phyloP scores from a whole-genome alignment of 2,329 filamentous ascomycete species.

The Cryphonectria carpinicola region DNA sequence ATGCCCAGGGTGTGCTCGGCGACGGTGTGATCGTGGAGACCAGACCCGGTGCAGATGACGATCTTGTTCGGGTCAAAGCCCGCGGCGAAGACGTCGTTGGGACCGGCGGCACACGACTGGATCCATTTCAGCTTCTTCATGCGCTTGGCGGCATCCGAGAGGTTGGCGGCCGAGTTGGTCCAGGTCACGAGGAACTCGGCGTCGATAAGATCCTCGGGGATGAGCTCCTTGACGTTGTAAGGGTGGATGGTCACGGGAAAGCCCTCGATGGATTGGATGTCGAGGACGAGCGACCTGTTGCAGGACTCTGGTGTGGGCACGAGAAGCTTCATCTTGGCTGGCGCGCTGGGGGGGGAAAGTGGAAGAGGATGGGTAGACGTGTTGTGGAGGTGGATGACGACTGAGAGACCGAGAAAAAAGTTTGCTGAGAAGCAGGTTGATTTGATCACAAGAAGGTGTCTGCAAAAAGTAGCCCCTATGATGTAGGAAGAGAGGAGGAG shows the following conservation, averaged over 20 bases:
- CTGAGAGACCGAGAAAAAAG: not conserved
- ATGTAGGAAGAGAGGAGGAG: not conserved
- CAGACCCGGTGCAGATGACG: conserved; percentile 63
- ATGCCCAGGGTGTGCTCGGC: conserved; percentile 67
- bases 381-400: not conserved
- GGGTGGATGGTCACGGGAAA: conserved; percentile 61
- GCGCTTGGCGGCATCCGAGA: conserved; percentile 58
- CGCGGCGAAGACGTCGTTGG: conserved; percentile 66
- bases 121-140: conserved; percentile 66
- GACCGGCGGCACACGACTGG: conserved; percentile 67
- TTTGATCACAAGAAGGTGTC: not conserved
- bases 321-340: conserved; percentile 62
- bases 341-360: not conserved
- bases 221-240: conserved; percentile 60
- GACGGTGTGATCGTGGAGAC: conserved; percentile 66
- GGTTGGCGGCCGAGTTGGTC: conserved; percentile 62
- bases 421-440: not conserved
- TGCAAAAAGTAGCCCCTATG: not conserved
- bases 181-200: conserved; percentile 66
- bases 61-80: conserved; percentile 58
- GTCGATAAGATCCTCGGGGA: conserved; percentile 62
- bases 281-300: conserved; percentile 42
- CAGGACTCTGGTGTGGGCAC: conserved; percentile 59
- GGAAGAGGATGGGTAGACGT: not conserved
- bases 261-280: conserved; percentile 58